phyloP scores from a whole-genome alignment of 2,329 filamentous ascomycete species.

The Aspergillus ochraceoroseus region DNA sequence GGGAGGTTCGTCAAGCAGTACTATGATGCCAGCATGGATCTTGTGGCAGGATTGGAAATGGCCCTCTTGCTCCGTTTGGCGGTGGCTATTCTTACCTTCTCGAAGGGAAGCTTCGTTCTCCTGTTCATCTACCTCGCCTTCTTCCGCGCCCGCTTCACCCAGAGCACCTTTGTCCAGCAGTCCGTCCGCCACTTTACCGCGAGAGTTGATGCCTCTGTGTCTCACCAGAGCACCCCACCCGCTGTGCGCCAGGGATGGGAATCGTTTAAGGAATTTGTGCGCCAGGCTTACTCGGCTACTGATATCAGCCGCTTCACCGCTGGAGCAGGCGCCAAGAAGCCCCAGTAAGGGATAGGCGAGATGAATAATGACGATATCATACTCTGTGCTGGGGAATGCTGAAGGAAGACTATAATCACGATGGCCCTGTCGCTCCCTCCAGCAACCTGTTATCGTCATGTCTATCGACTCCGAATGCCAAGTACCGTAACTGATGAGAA shows the following conservation, averaged over 20 bases:
- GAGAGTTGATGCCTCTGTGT: conserved; percentile 73
- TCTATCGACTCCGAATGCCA: neutral
- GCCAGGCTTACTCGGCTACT: conserved; percentile 72
- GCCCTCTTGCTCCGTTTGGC: conserved; percentile 78
- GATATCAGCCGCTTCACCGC: conserved; percentile 69
- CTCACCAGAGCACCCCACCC: conserved; percentile 81
- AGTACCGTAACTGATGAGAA: conserved; percentile 4
- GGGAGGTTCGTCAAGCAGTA: conserved; percentile 95
- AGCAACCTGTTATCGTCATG: neutral
- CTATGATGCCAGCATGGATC: conserved; percentile 92
- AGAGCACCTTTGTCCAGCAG: conserved; percentile 89
- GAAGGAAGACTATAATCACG: no score
- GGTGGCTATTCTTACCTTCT: conserved; percentile 77
- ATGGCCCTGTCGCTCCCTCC: no score
- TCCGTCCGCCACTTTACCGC: conserved; percentile 68
- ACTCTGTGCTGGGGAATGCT: conserved; percentile 3
- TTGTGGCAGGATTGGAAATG: conserved; percentile 86
- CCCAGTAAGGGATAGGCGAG: conserved; percentile 37
- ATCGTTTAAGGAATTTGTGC: conserved; percentile 64
- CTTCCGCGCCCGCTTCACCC: conserved; percentile 80
- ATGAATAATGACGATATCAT: neutral
- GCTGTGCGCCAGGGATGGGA: conserved; percentile 75
- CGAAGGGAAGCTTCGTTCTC: conserved; percentile 85
- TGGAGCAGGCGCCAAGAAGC: conserved; percentile 47
- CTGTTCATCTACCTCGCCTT: conserved; percentile 83